Base-by-base conservation (phyloP, 192 early-diverging fungal genomes). In the Umbelopsis ramanniana region DNA sequence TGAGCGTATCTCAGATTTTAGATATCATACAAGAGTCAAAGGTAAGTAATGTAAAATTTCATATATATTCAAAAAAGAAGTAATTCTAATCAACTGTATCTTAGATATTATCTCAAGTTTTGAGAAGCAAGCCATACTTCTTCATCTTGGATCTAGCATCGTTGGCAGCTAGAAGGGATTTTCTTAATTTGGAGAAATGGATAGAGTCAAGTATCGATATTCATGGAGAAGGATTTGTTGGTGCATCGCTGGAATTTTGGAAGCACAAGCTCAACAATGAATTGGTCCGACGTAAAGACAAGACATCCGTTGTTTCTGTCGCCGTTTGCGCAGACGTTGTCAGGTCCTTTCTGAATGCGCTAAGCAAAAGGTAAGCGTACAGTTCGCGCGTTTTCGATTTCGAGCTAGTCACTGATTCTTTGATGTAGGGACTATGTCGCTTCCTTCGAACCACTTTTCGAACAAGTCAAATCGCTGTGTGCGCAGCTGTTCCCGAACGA, bases 141-240 rank as follows among this genome's bases (percentile, higher is more conserved):
- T 95, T 96, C 70, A 71, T 90, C 1, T 87, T 96, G 45, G 94
- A 95, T 68, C 76, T 96, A 22, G 93, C 93, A 12, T 85, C 91
- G 1, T 78, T 96, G 10, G 93, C 94, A 14, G 88, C 90, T 7
- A 81, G 93, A 14, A 79, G 93, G 47, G 90, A 94, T 46, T 90
- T 88, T 53, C 72, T 96, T 4, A 94, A 93, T 71, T 67, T 96
- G 8, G 94, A 96, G 67, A 94, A 93, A 77, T 96, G 93, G 93
- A 71, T 96, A 12, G 81, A 82, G 50, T 91, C 92, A 47, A 86
- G 87, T 46, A 77, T 95, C 10, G 74, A 75, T 8, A 79, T 86
- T 8, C 82, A 89, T 48, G 87, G 88, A 6, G 84, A 87, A 46
- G 43, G 73, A 11, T 94, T 96, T 79, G 57, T 90, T 54, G 76